Base-by-base conservation (phyloP, 2,329 filamentous ascomycete species). In the Furcasterigmium sp. region DNA sequence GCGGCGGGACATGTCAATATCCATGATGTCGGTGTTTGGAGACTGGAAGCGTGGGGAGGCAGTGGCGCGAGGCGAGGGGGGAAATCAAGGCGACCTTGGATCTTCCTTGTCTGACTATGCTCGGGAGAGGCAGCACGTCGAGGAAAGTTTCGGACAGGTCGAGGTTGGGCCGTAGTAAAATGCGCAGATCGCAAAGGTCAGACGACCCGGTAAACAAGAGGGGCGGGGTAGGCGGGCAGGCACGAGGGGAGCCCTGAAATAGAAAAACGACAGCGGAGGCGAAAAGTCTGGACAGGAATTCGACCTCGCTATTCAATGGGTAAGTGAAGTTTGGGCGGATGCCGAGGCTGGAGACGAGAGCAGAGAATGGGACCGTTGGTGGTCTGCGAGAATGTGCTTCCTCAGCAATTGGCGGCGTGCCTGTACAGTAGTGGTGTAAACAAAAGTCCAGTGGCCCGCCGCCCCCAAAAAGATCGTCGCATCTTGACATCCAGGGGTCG, bases 1-100 rank as follows among this genome's bases (percentile, higher is more conserved):
- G 62, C 91, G 87, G 63, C 91, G 83, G 56, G 75, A 84, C 55
- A 80, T 79, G 68, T 97, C 91, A 58, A 95, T 90, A 49, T 70
- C 66, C 64, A 70, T 64, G 46, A n/a, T 37, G 34, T 18, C 25
- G 8, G 9, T 23, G 8, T 38, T n/a, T 7, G 23, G 23, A 11
- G 7, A 26, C 7, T 7, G 7, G 11, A 26, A 26, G 7, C 23
- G 23, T 28, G 20, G 23, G 25, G 42, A 28, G 17, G 26, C 11
- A n/a, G 25, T 6, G 37, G 17, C n/a, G 4, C 29, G 37, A 29
- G 21, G 25, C 10, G n/a, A 17, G 6, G 36, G 11, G 14, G 21
- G 11, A 26, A 23, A n/a, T 15, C 20, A n/a, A 26, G 36, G 36
- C 21, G 17, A 25, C 19, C n/a, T 23, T 15, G 19, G 4, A 19